Evolutionary conservation across 495 filamentous ascomycete species (phyloP).

Genomic region (Neurospora cerealis): DNA sequence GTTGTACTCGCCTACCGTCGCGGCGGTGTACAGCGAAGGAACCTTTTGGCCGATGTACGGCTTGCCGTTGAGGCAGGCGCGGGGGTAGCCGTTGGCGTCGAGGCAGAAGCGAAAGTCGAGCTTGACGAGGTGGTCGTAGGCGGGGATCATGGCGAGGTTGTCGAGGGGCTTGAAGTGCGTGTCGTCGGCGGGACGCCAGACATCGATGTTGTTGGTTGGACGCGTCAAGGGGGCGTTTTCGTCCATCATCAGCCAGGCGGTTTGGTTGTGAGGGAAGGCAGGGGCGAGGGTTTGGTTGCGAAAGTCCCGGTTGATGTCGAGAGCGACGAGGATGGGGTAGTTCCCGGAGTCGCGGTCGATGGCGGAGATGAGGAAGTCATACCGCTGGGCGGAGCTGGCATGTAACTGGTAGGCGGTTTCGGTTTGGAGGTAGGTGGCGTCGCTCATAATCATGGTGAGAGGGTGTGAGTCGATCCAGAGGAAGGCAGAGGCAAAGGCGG

Average conservation of each 20-base stretch:
- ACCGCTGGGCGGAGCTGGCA: conserved; percentile 54
- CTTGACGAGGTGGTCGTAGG: conserved; percentile 43
- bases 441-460: conserved; percentile 48
- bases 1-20: conserved; percentile 51
- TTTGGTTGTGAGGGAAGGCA: conserved; percentile 29
- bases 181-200: conserved; percentile 56
- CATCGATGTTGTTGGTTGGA: conserved; percentile 36
- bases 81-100: conserved; percentile 54
- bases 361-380: conserved; percentile 43
- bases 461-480: conserved; percentile 56
- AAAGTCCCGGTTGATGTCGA: conserved; percentile 39
- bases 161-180: conserved; percentile 50
- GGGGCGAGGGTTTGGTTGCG: conserved; percentile 19
- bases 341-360: conserved; percentile 34
- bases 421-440: conserved; percentile 30
- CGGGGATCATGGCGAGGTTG: conserved; percentile 29
- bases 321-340: conserved; percentile 44
- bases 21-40: conserved; percentile 65
- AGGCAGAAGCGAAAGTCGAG: conserved; percentile 52
- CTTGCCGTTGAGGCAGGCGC: conserved; percentile 67
- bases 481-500: conserved; percentile 49
- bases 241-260: conserved; percentile 58
- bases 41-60: conserved; percentile 67
- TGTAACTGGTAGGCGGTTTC: conserved; percentile 26
- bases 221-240: conserved; percentile 21